phyloP scores from a whole-genome alignment of 192 early-diverging fungal species.

The Coemansia guatemalensis region DNA sequence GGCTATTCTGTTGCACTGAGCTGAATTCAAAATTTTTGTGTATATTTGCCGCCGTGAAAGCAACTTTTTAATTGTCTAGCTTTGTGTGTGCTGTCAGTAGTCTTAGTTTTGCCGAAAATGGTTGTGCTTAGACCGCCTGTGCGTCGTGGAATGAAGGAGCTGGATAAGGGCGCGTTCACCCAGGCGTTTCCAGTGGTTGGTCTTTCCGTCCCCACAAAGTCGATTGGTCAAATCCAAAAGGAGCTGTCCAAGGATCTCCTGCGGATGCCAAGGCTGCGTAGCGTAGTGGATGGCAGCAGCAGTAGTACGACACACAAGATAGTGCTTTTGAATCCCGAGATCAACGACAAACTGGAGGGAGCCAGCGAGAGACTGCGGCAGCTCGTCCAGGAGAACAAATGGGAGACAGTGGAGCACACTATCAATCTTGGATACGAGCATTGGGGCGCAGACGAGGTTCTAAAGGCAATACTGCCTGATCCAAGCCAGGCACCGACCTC shows the following conservation, averaged over 20 bases:
- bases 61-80: neutral
- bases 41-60: neutral
- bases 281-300: conserved; percentile 58
- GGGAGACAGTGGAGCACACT: conserved; percentile 43
- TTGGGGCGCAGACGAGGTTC: conserved; percentile 91
- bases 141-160: conserved; percentile 64
- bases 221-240: conserved; percentile 56
- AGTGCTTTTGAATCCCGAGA: conserved; percentile 54
- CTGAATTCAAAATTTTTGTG: neutral
- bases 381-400: conserved; percentile 12
- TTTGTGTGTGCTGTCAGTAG: neutral
- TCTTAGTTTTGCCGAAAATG: neutral
- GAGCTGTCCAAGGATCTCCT: conserved; percentile 55
- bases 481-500: conserved; percentile 80
- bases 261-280: conserved; percentile 63
- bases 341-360: conserved; percentile 22
- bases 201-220: conserved; percentile 62
- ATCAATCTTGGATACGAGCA: conserved; percentile 79
- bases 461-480: conserved; percentile 84
- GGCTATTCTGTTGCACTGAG: neutral
- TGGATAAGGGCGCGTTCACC: conserved; percentile 68
- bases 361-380: conserved; percentile 20
- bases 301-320: conserved; percentile 35
- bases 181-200: conserved; percentile 61
- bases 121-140: conserved; percentile 57